Conservation (phyloP, 2,329 filamentous ascomycete genomes). For the Pseudogymnoascus sp. region DNA sequence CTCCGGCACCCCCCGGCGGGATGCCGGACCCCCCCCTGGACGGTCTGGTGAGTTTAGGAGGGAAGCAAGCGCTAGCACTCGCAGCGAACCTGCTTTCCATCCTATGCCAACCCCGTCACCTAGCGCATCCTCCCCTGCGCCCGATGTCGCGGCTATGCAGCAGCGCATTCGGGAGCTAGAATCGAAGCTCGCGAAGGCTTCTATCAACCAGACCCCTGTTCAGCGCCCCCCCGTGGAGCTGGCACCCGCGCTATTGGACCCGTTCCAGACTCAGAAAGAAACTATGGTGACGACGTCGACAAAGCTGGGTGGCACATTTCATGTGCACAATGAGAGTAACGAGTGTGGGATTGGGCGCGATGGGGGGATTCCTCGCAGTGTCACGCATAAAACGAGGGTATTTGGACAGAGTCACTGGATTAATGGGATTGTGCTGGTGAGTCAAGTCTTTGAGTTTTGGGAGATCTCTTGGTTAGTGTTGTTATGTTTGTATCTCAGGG, state of each 20-base stretch:
- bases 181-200: conserved; percentile 31
- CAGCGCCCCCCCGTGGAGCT: background rate
- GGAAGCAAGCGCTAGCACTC: conserved; percentile 5
- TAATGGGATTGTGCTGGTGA: conserved; percentile 40
- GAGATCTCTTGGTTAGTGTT: conserved; percentile 21
- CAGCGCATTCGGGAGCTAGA: conserved; percentile 38
- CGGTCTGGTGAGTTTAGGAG: background rate
- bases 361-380: conserved; percentile 33
- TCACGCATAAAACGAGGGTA: conserved; percentile 47
- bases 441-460: conserved; percentile 14
- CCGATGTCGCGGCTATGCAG: conserved; percentile 34
- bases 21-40: conserved; percentile 9
- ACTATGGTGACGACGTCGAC: conserved; percentile 34
- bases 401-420: conserved; percentile 53
- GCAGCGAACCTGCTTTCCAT: background rate
- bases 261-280: conserved; percentile 20
- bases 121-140: conserved; percentile 14
- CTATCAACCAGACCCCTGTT: conserved; percentile 17
- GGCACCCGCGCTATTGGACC: background rate
- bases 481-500: background rate
- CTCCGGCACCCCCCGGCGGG: conserved; percentile 17
- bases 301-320: conserved; percentile 36
- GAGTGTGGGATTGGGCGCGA: conserved; percentile 23
- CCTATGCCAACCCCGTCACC: background rate
- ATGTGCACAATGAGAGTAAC: conserved; percentile 34